Conservation (phyloP, 495 filamentous ascomycete species). For the Podospora anserina region DNA sequence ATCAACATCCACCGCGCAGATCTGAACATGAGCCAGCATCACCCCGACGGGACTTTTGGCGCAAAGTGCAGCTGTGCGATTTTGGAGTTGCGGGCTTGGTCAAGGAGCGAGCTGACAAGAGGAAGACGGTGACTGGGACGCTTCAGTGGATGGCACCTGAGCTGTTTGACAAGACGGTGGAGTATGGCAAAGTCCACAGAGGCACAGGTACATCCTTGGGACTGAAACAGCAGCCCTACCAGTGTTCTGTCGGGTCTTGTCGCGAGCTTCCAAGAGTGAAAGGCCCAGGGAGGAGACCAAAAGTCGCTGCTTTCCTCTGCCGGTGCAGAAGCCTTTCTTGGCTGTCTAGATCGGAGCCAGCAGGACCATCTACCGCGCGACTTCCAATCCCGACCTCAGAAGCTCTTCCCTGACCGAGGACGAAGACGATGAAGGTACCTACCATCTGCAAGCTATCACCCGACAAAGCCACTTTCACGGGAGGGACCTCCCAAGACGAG, state of each 20-base stretch:
- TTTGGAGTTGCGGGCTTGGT: conserved; percentile 91
- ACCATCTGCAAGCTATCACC: conserved; percentile 53
- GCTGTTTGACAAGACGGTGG: conserved; percentile 57
- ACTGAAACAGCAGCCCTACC: conserved; percentile 66
- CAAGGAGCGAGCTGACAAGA: conserved; percentile 77
- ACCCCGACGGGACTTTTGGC: conserved; percentile 76
- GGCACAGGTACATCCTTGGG: conserved; percentile 60
- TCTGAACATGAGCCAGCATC: conserved; percentile 60
- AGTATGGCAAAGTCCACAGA: conserved; percentile 58
- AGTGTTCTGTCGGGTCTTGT: conserved; percentile 68
- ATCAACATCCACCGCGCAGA: conserved; percentile 71
- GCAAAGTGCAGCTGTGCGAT: conserved; percentile 85
- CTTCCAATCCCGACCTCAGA: conserved; percentile 30
- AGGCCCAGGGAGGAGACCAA: conserved; percentile 74
- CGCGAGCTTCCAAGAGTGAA: conserved; percentile 79
- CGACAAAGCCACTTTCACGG: conserved; percentile 36
- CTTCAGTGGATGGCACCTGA: conserved; percentile 98
- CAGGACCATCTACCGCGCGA: conserved; percentile 41
- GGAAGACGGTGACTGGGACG: conserved; percentile 90
- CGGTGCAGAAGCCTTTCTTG: conserved; percentile 61
- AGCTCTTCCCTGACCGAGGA: conserved; percentile 53
- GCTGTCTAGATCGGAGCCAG: conserved; percentile 32
- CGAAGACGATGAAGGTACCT: conserved; percentile 44
- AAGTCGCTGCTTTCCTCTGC: conserved; percentile 74
- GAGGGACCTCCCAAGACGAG: background rate